A percentile compares a stretch with the other conserved stretches of the same genome.
These are phyloP conservation scores for Candida loeiensis DNA, from an alignment of 805 yeast genomes.

Conservation along the genomic window DNA sequence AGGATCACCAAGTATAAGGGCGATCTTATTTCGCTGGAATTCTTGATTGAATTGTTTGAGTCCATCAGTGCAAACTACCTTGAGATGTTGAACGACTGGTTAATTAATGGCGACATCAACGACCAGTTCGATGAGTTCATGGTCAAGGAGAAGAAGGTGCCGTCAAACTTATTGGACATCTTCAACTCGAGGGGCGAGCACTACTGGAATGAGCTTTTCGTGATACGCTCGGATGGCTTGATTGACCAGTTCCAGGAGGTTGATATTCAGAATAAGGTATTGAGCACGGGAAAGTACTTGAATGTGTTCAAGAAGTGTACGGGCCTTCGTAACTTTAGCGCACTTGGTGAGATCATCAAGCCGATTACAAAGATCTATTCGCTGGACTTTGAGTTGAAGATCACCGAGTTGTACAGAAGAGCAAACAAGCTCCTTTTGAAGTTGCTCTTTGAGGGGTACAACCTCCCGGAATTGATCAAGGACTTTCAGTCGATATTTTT, in stretches of 20 bases:
- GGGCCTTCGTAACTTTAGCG: conserved; percentile 41
- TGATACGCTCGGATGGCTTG: conserved; percentile 70
- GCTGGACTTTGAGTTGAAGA: conserved; percentile 48
- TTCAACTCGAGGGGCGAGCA: conserved; percentile 48
- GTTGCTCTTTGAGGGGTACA: conserved; percentile 58
- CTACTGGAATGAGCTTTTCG: conserved; percentile 72
- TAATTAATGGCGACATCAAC: conserved; percentile 63
- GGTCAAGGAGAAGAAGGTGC: conserved; percentile 46
- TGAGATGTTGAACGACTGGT: conserved; percentile 73
- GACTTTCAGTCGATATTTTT: conserved; percentile 58
- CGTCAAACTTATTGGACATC: conserved; percentile 20
- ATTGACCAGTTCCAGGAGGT: conserved; percentile 58
- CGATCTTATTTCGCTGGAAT: conserved; percentile 51
- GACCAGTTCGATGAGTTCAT: conserved; percentile 85
- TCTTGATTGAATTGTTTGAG: conserved; percentile 51
- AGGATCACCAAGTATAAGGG: conserved; percentile 61
- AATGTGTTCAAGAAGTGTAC: conserved; percentile 64
- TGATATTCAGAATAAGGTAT: conserved; percentile 57
- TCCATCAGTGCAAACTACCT: conserved; percentile 63
- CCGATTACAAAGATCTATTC: conserved; percentile 32
- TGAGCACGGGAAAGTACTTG: conserved; percentile 81
- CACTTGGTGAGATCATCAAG: conserved; percentile 23
- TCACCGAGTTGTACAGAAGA: conserved; percentile 58
- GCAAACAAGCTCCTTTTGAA: conserved; percentile 63
- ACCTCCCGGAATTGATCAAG: conserved; percentile 45